These are phyloP conservation scores for Fraxinus quadrangulata DNA, from an alignment of 257 asterid species.

Conservation along the genomic window DNA sequence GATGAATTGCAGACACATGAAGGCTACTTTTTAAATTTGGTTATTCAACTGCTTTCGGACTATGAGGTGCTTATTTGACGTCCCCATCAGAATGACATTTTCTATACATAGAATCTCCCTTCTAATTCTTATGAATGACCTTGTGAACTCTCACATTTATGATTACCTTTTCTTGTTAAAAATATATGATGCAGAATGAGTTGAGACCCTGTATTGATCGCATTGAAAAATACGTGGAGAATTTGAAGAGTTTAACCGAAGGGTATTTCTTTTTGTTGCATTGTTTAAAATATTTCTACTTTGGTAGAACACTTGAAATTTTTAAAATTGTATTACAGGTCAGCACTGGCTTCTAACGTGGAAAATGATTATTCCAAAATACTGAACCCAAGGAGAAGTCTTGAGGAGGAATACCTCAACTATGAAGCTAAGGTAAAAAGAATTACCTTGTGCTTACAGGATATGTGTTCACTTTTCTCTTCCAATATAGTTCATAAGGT, in stretches of 20 bases:
- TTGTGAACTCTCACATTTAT: slow-evolving; percentile 25
- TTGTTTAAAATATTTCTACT: slow-evolving; percentile 13
- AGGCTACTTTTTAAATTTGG: slow-evolving; percentile 70
- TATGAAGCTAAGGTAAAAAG: slow-evolving; percentile 79
- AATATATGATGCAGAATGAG: slow-evolving; percentile 58
- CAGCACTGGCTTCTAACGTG: slow-evolving; percentile 39
- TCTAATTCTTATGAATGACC: slow-evolving; percentile 3
- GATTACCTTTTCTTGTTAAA: neutral
- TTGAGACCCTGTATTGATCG: slow-evolving; percentile 77
- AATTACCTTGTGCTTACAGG: neutral
- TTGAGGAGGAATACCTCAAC: slow-evolving; percentile 93
- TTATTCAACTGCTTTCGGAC: slow-evolving; percentile 63
- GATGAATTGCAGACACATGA: slow-evolving; percentile 85
- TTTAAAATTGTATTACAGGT: slow-evolving; percentile 43
- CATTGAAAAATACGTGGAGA: slow-evolving; percentile 80
- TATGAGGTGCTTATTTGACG: slow-evolving; percentile 66
- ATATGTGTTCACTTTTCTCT: slow-evolving; percentile 8
- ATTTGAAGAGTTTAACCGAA: slow-evolving; percentile 68
- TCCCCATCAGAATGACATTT: slow-evolving; percentile 11
- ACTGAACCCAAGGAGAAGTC: slow-evolving; percentile 66
- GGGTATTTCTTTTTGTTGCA: slow-evolving; percentile 49
- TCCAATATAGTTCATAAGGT: neutral
- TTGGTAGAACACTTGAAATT: slow-evolving; percentile 8
- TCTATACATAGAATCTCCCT: slow-evolving; percentile 3
- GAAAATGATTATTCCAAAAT: slow-evolving; percentile 50